Conservation (phyloP, 495 filamentous ascomycete species). For the Hypoxylon lenormandii region DNA sequence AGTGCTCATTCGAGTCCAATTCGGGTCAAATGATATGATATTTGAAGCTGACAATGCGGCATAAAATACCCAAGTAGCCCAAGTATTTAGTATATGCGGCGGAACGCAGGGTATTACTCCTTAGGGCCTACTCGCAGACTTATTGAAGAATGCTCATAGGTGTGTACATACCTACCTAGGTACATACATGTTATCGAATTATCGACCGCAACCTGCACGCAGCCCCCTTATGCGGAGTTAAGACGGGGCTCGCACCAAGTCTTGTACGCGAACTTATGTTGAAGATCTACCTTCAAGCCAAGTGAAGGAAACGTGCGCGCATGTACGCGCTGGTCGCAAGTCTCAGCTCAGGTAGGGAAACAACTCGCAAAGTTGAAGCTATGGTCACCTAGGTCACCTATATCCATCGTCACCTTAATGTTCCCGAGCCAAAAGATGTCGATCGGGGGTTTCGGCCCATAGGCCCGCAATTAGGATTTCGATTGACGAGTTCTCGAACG, state of each 20-base stretch:
- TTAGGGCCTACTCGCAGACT: too few relatives aligned
- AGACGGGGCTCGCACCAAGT: conserved; percentile 14
- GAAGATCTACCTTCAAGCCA: not conserved
- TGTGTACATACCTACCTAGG: not conserved
- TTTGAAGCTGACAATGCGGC: conserved; percentile 14
- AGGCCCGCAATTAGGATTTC: conserved; percentile 37
- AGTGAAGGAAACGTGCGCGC: not conserved
- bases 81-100: not conserved
- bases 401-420: conserved; percentile 1
- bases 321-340: conserved; percentile 6
- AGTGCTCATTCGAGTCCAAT: too few relatives aligned
- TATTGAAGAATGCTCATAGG: not conserved
- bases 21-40: too few relatives aligned
- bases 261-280: not conserved
- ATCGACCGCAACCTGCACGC: too few relatives aligned
- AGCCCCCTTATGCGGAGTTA: conserved; percentile 16
- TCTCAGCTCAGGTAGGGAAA: not conserved
- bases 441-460: conserved; percentile 49
- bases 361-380: not conserved
- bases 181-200: too few relatives aligned
- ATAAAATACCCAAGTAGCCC: conserved; percentile 17
- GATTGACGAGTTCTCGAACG: conserved; percentile 33
- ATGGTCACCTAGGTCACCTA: too few relatives aligned
- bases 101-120: too few relatives aligned
- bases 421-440: conserved; percentile 41